phyloP scores from a whole-genome alignment of 2,329 filamentous ascomycete genomes.

The Diaporthe ampelina region DNA sequence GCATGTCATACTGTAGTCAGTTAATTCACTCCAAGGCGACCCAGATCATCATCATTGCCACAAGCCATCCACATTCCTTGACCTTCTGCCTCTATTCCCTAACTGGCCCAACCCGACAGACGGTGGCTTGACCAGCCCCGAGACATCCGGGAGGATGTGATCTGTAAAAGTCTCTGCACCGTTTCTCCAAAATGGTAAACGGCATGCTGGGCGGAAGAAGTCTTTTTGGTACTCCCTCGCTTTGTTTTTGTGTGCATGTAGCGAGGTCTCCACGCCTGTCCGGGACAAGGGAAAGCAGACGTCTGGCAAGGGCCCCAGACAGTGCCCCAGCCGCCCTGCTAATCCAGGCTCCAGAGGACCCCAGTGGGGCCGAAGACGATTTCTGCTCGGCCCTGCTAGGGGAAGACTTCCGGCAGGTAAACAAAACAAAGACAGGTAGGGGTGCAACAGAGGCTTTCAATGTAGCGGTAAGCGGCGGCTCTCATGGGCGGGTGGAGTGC shows the following conservation, averaged over 20 bases:
- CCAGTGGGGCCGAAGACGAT: background rate
- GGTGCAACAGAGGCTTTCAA: conserved; percentile 13
- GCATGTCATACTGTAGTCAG: conserved; percentile 9
- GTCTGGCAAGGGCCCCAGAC: background rate
- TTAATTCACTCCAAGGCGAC: background rate
- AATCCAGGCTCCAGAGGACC: background rate
- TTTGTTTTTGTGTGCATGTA: conserved; percentile 4
- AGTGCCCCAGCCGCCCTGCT: background rate
- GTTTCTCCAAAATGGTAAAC: background rate
- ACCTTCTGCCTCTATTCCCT: background rate
- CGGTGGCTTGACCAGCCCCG: conserved; percentile 31
- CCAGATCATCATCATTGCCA: conserved; percentile 17
- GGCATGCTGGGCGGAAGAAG: background rate
- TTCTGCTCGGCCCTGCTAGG: conserved; percentile 24
- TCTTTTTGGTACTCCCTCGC: background rate
- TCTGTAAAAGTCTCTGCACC: conserved; percentile 20
- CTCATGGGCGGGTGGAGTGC: conserved; percentile 31
- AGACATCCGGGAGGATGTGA: conserved; percentile 33
- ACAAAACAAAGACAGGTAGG: conserved; percentile 19
- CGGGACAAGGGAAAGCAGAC: conserved; percentile 6
- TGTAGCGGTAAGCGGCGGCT: conserved; percentile 35
- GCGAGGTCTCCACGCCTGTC: conserved; percentile 12
- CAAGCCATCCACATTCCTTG: conserved; percentile 25
- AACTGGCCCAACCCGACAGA: conserved; percentile 12
- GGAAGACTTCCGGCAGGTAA: conserved; percentile 28